Conservation (phyloP, 2,329 filamentous ascomycete species). For the Zasmidium angulare region DNA sequence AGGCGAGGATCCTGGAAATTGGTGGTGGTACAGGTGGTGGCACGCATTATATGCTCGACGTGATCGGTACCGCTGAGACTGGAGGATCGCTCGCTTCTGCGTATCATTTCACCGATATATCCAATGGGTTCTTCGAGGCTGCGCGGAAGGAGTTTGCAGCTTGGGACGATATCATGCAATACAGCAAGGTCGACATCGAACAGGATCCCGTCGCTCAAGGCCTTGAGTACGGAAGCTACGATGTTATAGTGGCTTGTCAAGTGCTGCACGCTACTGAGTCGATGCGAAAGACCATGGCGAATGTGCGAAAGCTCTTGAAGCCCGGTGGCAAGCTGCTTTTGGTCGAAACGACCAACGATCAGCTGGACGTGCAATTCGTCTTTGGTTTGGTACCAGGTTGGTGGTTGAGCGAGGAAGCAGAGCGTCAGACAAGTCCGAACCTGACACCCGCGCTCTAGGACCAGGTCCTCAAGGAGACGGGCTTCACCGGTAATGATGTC, state of each 20-base stretch:
- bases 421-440: conserved; percentile 11
- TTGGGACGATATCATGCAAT: conserved; percentile 32
- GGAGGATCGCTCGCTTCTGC: conserved; percentile 11
- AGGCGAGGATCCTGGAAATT: conserved; percentile 40
- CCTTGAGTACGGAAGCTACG: conserved; percentile 29
- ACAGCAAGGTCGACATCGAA: conserved; percentile 32
- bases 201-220: conserved; percentile 33
- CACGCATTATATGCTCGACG: conserved; percentile 38
- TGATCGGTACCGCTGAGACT: conserved; percentile 40
- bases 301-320: conserved; percentile 24
- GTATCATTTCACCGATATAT: conserved; percentile 36
- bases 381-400: conserved; percentile 9
- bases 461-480: conserved; percentile 5
- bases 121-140: conserved; percentile 40
- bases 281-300: conserved; percentile 15
- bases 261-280: conserved; percentile 23
- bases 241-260: conserved; percentile 25
- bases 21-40: conserved; percentile 47
- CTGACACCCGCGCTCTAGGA: conserved; percentile 8
- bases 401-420: conserved; percentile 9
- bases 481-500: conserved; percentile 12
- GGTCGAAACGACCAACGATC: conserved; percentile 6
- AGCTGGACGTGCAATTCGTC: not conserved
- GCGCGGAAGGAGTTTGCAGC: conserved; percentile 33
- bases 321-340: conserved; percentile 18